Base-by-base conservation (phyloP, 73 alveolate genomes). In the Tetrahymena elliotti region DNA sequence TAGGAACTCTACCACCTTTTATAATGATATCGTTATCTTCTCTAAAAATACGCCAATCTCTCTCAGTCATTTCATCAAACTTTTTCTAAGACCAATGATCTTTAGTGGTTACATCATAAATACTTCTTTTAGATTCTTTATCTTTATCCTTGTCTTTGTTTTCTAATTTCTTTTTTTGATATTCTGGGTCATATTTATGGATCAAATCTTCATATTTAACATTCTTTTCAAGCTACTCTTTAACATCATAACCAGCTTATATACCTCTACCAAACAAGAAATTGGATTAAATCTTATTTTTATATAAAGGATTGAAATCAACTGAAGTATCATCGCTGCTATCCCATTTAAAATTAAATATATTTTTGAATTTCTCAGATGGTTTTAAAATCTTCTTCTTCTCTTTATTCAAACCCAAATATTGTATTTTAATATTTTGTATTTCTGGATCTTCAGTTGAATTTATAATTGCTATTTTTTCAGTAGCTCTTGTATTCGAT, bases 1-100 rank as follows among this genome's bases (percentile, higher is more conserved):
- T 83, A 15, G 98, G 98, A 33, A 96, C 97, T 36, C 97, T 92
- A 1, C 96, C 95, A 18, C 99, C 99, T 52, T 95, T 95, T 0
- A 95, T 93, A 31, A 96, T 93, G 12, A 97, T 97, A 40, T 97
- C 98, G 41, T 96, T 93, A 88, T 98, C 97, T 94, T 97, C 99
- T 96, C 98, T 96, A 68, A 98, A 97, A 33, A 98, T 98, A 94
- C 96, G 97, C 99, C 99, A 98, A 94, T 98, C 99, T 95, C 99
- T 95, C 31, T 93, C 97, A 8, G 97, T 68, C 99, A 98, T 96
- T 38, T 94, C 95, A 20, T 31, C 83, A 22, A 39, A n/a, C 10
- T 94, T 54, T 95, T 95, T 97, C 38, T 92, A 84, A 52, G 94
- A 84, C 95, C 94, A 93, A 68, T 96, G 96, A 38, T 94, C 96